phyloP scores from a whole-genome alignment of 176 grass and related monocot genomes.

The Carex cristatella region DNA sequence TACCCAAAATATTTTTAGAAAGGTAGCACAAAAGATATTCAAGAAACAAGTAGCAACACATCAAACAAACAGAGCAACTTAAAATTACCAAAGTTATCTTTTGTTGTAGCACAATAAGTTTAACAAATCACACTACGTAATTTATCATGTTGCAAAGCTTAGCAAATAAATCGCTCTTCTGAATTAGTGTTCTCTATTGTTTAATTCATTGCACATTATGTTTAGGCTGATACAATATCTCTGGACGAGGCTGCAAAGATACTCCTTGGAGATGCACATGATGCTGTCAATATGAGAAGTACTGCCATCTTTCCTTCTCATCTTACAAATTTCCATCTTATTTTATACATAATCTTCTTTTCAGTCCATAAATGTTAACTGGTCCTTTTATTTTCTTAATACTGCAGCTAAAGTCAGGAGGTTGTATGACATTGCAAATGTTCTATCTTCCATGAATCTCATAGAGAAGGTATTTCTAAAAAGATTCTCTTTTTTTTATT shows the following conservation, averaged over 20 bases:
- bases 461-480: slow-evolving; percentile 64
- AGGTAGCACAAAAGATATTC: neutral
- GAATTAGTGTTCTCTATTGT: neutral
- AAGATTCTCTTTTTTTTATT: neutral
- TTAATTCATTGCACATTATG: neutral
- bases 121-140: neutral
- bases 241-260: slow-evolving; percentile 68
- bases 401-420: slow-evolving; percentile 76
- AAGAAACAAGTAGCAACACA: neutral
- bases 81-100: neutral
- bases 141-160: neutral
- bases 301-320: slow-evolving; percentile 9
- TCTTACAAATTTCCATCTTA: neutral
- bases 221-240: slow-evolving; percentile 53
- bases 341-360: neutral
- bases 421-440: slow-evolving; percentile 88
- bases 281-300: slow-evolving; percentile 82
- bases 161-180: neutral
- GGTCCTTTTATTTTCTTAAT: neutral
- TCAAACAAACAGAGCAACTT: neutral
- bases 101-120: neutral
- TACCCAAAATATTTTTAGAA: neutral
- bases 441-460: slow-evolving; percentile 69
- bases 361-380: neutral
- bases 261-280: slow-evolving; percentile 70